Base-by-base conservation (phyloP, 805 yeast species). In the Wickerhamiella dianesei region DNA sequence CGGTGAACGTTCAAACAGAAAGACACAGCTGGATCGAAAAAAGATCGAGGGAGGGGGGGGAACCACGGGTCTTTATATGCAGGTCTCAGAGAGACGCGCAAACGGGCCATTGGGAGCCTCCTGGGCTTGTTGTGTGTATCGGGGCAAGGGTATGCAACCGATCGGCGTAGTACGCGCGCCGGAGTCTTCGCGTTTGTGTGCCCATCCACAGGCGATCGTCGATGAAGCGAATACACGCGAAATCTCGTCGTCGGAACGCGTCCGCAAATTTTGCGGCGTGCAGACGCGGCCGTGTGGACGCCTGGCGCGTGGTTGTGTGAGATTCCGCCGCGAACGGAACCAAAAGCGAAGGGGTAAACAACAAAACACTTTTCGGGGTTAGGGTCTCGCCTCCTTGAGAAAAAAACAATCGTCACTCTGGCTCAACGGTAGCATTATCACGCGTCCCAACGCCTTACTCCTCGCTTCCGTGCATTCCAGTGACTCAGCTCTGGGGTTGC, bases 291-390 rank as follows among this genome's bases (percentile, higher is more conserved):
- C n/a, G n/a, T n/a, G n/a, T n/a, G n/a, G n/a, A n/a, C n/a, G n/a
- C n/a, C n/a, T n/a, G n/a, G n/a, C n/a, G n/a, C n/a, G n/a, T n/a
- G n/a, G n/a, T n/a, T n/a, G n/a, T n/a, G n/a, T n/a, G n/a, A n/a
- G n/a, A n/a, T n/a, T n/a, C n/a, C n/a, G 21, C 37, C 41, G 4
- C 37, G 29, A 35, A 21, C 37, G 16, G 40, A 14, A 40, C 43
- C 47, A 40, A 40, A 21, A 16, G 12, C 40, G 3, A 40, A n/a
- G 36, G 32, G 14, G 35, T 32, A 40, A 37, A 40, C 35, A 44
- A 39, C 20, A 25, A n/a, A n/a, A 25, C 32, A 25, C 6, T 25
- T 6, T 25, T 25, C 32, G 32, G 32, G 32, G 32, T 12, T 25
- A 25, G 32, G 32, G 32, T 25, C 12, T 6, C 32, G 12, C 32